Conservation (phyloP, 306 rosid genomes). For the Dryas octopetala region DNA sequence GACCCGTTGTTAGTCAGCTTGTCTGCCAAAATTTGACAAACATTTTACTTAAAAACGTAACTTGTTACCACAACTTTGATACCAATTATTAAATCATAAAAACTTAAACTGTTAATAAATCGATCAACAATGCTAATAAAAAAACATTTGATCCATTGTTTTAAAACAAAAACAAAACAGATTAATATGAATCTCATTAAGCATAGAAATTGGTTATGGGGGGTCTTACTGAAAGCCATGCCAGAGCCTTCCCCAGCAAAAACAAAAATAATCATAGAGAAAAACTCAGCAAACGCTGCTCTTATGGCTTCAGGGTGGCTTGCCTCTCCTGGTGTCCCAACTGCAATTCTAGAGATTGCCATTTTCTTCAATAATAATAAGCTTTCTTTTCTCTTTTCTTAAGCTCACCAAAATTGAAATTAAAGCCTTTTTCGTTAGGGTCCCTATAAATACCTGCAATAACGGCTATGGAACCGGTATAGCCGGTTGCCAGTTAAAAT, state of each 20-base stretch:
- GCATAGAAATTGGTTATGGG: not conserved
- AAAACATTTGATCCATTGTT: no score
- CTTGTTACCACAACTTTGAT: no score
- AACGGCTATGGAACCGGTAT: slow-evolving; percentile 48
- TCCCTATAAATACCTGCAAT: slow-evolving; percentile 29
- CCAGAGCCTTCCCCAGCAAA: slow-evolving; percentile 90
- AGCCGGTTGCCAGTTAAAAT: slow-evolving; percentile 23
- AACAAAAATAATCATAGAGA: slow-evolving; percentile 74
- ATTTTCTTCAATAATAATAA: slow-evolving; percentile 19
- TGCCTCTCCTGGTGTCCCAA: slow-evolving; percentile 73
- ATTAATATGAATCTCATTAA: no score
- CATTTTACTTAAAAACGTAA: no score
- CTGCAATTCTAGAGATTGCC: slow-evolving; percentile 56
- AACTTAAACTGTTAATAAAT: not conserved
- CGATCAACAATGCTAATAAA: not conserved
- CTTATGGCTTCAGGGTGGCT: slow-evolving; percentile 70
- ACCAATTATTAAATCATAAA: no score
- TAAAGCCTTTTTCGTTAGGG: slow-evolving; percentile 12
- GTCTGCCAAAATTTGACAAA: slow-evolving; percentile 31
- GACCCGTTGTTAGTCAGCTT: slow-evolving; percentile 57
- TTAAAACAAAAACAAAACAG: no score
- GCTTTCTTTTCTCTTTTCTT: not conserved
- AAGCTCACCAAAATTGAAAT: not conserved
- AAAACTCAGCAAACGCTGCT: slow-evolving; percentile 73
- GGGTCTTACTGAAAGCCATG: slow-evolving; percentile 62